Evolutionary conservation across 2,329 filamentous ascomycete genomes (phyloP), one percentile per base, ranked within the genome.

Genomic region (Aspergillus sp.): DNA sequence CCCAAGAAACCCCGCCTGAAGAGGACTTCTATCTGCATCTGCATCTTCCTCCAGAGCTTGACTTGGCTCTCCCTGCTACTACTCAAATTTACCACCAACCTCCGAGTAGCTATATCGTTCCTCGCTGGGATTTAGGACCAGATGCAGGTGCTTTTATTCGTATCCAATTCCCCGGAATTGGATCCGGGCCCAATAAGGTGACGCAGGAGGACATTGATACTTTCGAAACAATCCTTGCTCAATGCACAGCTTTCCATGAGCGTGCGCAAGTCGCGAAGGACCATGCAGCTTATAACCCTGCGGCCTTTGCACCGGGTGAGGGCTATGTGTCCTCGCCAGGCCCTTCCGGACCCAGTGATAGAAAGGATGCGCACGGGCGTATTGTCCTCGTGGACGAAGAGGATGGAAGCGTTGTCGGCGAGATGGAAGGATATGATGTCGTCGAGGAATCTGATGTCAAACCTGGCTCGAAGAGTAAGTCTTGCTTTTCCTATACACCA

Each of bases 1-100:
- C 57, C 79, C 79, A 60, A 17, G 83, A 82, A 56, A 79, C 85
- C 55, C 80, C 82, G 46, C 81, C 83, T 4, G 89, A 93, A 70
- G 90, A 97, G 72, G 95, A 98, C 80, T 98, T 97, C 79, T 98
- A 98, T 74, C 86, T 99, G 5, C 93, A 98, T 75, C 85, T 99
- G 22, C 92, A 97, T 69, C 86, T 98, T 9, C 93, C 93, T 13
- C 93, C 93, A 19, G 93, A 97, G 80, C 86, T 99, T 66, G 93
- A 98, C 68, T 85, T 98, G 5, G 91, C 95, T 5, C 83, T 98
- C 13, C 95, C 95, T 12, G 93, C 93, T 17, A 98, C 93, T 0
- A 98, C 95, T 0, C 93, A 98, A 74, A 95, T 99, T 73, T 98
- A 96, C 77, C 92, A 96, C 75, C 91, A 98, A 77, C 92, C 93